phyloP scores from a whole-genome alignment of 331 rosid genomes.

The Pyracantha coccinea region DNA sequence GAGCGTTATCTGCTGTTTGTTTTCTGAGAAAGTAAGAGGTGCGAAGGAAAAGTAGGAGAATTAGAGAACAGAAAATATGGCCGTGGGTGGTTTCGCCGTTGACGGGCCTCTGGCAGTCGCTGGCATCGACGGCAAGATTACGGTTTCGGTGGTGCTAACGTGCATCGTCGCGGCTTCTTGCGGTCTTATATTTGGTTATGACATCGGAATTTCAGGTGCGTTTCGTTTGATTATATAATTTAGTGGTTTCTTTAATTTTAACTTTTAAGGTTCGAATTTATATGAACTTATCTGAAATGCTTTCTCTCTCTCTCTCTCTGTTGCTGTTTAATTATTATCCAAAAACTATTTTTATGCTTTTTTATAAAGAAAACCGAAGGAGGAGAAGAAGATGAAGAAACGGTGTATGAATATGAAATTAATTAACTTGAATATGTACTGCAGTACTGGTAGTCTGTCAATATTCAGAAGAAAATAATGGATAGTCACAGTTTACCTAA shows the following conservation, averaged over 20 bases:
- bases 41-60: background rate
- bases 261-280: background rate
- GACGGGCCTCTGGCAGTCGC: conserved; percentile 12
- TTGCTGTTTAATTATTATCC: background rate
- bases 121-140: conserved; percentile 33
- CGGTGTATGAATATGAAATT: background rate
- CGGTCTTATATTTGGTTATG: conserved; percentile 75
- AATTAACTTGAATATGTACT: background rate
- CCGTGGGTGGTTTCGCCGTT: conserved; percentile 34
- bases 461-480: background rate
- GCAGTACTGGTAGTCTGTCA: background rate
- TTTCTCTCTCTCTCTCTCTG: background rate
- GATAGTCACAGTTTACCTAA: background rate
- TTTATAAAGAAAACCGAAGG: too few species aligned
- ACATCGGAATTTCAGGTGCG: conserved; percentile 66
- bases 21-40: background rate
- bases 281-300: too few species aligned
- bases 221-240: background rate
- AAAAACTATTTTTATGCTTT: background rate
- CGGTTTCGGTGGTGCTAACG: conserved; percentile 45
- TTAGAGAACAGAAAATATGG: conserved; percentile 23
- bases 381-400: background rate
- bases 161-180: conserved; percentile 72
- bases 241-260: background rate
- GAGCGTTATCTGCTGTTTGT: background rate